Percentiles rank a stretch among this genome's conserved stretches.
Evolutionary conservation across 1,139 yeast species (phyloP).

Genomic region (Sugiyamaella castrensis): DNA sequence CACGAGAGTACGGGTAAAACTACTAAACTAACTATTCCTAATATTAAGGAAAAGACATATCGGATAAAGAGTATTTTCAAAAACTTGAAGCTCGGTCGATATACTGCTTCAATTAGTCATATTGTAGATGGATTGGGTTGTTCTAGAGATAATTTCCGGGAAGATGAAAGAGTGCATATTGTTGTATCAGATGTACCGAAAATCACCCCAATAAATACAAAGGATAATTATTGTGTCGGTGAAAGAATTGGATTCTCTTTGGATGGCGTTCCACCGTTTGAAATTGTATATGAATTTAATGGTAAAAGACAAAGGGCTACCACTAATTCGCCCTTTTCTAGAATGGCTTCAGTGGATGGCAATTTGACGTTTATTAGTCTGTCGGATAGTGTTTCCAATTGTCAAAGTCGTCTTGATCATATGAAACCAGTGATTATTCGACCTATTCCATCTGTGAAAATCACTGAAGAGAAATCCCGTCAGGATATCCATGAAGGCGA

Average conservation of each 20-base stretch:
- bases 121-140: slow-evolving; percentile 76
- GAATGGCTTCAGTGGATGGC: slow-evolving; percentile 84
- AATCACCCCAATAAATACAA: slow-evolving; percentile 46
- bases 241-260: slow-evolving; percentile 77
- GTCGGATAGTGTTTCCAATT: slow-evolving; percentile 73
- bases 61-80: slow-evolving; percentile 42
- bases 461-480: slow-evolving; percentile 71
- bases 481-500: slow-evolving; percentile 87
- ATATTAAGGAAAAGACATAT: slow-evolving; percentile 37
- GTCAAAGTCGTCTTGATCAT: slow-evolving; percentile 59
- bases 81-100: slow-evolving; percentile 52
- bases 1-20: slow-evolving; percentile 53
- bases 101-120: slow-evolving; percentile 54
- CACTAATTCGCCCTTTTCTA: slow-evolving; percentile 53
- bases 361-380: slow-evolving; percentile 61
- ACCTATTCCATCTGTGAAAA: slow-evolving; percentile 87
- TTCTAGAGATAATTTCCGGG: slow-evolving; percentile 40
- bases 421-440: slow-evolving; percentile 55
- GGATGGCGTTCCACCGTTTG: slow-evolving; percentile 78
- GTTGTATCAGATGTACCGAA: slow-evolving; percentile 76
- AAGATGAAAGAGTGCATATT: slow-evolving; percentile 41
- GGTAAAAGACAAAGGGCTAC: slow-evolving; percentile 57
- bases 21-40: slow-evolving; percentile 39
- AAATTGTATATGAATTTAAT: slow-evolving; percentile 69
- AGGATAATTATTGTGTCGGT: slow-evolving; percentile 77